Percentiles rank a stretch among this genome's conserved stretches.
Conservation (phyloP, 2,329 filamentous ascomycete genomes). For the Pseudogymnoascus sp. region DNA sequence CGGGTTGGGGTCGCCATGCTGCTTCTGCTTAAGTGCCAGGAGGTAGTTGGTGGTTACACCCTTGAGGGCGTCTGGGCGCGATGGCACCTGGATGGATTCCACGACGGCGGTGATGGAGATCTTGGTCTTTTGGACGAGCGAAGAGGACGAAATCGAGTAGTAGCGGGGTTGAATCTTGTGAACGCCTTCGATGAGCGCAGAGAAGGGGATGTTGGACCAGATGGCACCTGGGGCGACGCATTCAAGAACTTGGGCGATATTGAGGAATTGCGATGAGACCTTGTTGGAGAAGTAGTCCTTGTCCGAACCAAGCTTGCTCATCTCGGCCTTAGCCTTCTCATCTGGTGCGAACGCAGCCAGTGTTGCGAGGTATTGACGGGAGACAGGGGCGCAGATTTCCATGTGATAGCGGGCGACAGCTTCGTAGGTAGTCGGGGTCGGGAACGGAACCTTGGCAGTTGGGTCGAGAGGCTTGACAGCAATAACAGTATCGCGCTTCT, state of each 20-base stretch:
- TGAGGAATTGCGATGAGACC: slow-evolving; percentile 72
- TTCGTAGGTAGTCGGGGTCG: slow-evolving; percentile 93
- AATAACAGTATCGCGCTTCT: slow-evolving; percentile 76
- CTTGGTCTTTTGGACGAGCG: slow-evolving; percentile 84
- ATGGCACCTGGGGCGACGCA: slow-evolving; percentile 62
- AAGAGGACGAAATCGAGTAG: slow-evolving; percentile 98
- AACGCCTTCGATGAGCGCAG: slow-evolving; percentile 84
- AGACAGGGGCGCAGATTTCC: slow-evolving; percentile 91
- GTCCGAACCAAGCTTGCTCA: slow-evolving; percentile 80
- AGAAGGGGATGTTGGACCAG: slow-evolving; percentile 85
- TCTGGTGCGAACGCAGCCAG: slow-evolving; percentile 83
- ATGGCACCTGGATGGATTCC: slow-evolving; percentile 70
- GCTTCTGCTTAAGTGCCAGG: slow-evolving; percentile 89
- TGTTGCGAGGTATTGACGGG: slow-evolving; percentile 85
- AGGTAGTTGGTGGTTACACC: slow-evolving; percentile 97
- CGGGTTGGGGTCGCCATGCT: slow-evolving; percentile 76
- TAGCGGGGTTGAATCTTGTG: slow-evolving; percentile 95
- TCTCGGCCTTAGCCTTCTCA: slow-evolving; percentile 76
- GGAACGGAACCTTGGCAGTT: slow-evolving; percentile 95
- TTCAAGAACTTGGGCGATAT: slow-evolving; percentile 78
- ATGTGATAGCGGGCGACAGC: slow-evolving; percentile 90
- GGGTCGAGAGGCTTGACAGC: slow-evolving; percentile 85
- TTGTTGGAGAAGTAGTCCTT: slow-evolving; percentile 93
- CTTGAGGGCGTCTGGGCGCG: slow-evolving; percentile 69
- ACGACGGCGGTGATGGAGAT: slow-evolving; percentile 94